These are phyloP conservation scores for Nicotiana noctiflora DNA, from an alignment of 257 asterid species.

Conservation along the genomic window DNA sequence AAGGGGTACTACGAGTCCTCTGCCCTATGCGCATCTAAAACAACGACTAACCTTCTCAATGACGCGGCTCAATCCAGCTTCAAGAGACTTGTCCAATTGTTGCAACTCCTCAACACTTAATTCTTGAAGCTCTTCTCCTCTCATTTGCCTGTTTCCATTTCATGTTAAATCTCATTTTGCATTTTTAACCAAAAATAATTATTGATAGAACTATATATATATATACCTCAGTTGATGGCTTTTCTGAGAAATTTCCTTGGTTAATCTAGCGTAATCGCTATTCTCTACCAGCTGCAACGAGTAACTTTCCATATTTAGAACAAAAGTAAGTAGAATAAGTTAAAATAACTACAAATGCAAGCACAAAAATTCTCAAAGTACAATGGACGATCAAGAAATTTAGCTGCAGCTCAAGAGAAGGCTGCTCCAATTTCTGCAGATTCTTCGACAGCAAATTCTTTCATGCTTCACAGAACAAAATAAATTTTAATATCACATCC, in stretches of 20 bases:
- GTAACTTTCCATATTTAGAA: background rate
- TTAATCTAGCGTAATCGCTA: constrained; percentile 40
- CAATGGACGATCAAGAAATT: background rate
- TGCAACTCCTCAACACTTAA: constrained; percentile 68
- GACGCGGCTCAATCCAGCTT: constrained; percentile 65
- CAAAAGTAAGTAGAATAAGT: too few species aligned
- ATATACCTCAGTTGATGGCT: constrained; percentile 55
- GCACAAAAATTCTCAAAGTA: too few species aligned
- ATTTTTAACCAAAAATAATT: too few species aligned
- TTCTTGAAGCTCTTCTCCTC: constrained; percentile 88
- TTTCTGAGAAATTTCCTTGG: constrained; percentile 66
- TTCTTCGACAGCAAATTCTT: constrained; percentile 74
- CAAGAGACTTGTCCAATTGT: constrained; percentile 59
- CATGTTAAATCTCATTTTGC: too few species aligned
- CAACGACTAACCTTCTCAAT: constrained; percentile 45
- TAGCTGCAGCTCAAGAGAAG: constrained; percentile 80
- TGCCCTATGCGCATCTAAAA: too few species aligned
- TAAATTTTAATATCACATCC: too few species aligned
- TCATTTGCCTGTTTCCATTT: constrained; percentile 53
- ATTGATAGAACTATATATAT: too few species aligned
- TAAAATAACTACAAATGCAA: too few species aligned
- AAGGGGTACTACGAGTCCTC: too few species aligned
- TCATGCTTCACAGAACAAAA: constrained; percentile 37
- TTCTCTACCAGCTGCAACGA: constrained; percentile 69
- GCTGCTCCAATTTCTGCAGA: constrained; percentile 59